A percentile compares a stretch with the other conserved stretches of the same genome.
Evolutionary conservation across 1,284 basidiomycete species (phyloP).

Genomic region (Microbotryum silenes-acaulis): DNA sequence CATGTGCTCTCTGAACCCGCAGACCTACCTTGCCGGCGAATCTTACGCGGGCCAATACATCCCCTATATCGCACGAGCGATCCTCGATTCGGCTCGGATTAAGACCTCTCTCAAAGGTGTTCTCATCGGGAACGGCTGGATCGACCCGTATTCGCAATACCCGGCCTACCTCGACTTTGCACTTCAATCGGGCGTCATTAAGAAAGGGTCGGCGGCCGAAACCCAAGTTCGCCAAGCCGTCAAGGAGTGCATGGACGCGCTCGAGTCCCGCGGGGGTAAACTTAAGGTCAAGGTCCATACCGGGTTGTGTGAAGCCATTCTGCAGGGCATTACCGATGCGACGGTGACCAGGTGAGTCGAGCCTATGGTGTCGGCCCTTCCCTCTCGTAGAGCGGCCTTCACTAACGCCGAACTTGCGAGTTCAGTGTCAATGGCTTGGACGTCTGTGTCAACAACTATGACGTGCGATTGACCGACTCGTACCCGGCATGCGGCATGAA

Average conservation of each 20-base stretch:
- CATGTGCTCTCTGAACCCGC: background rate
- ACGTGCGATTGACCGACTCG: constrained; percentile 77
- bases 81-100: constrained; percentile 28
- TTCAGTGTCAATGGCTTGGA: constrained; percentile 59
- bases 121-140: constrained; percentile 97
- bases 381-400: no score
- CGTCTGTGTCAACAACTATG: constrained; percentile 91
- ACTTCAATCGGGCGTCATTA: constrained; percentile 67
- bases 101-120: constrained; percentile 59
- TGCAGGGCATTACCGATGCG: constrained; percentile 54
- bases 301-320: constrained; percentile 58
- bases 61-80: constrained; percentile 70
- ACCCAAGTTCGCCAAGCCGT: constrained; percentile 56
- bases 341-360: constrained; percentile 56
- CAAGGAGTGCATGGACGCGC: constrained; percentile 53
- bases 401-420: background rate
- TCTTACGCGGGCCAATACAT: constrained; percentile 99
- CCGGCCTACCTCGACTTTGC: constrained; percentile 83
- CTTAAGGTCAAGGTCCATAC: constrained; percentile 53
- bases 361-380: no score
- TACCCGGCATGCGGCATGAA: constrained; percentile 93
- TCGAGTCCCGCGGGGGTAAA: constrained; percentile 46
- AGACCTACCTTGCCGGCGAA: constrained; percentile 90
- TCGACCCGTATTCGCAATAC: constrained; percentile 82
- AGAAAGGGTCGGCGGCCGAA: constrained; percentile 61